Evolutionary conservation across 257 asterid genomes (phyloP), one percentile per base, ranked within the genome.

Genomic region (Orobanche coerulescens): DNA sequence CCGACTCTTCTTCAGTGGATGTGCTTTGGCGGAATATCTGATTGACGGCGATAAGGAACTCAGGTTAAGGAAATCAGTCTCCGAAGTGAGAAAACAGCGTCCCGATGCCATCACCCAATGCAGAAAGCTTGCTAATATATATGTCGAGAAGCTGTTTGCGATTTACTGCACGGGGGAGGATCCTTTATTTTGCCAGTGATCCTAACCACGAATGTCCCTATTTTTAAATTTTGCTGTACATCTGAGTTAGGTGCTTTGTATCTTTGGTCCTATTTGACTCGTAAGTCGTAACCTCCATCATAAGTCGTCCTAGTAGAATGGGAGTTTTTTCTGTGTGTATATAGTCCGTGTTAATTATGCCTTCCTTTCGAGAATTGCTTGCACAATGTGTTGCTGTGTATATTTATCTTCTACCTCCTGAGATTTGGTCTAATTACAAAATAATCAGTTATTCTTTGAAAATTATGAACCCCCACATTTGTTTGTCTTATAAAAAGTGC

Each of bases 1-100:
- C 4, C 43, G 31, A 53, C 10, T 54, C 36, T 54, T 50, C 14
- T 59, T 40, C 68, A 78, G 83, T 12, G 73, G 64, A 5, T n/a
- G 30, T 16, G 58, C 54, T 53, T 64, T 78, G 73, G 79, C 71
- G 1, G 54, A 74, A 67, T 78, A 78, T 64, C 59, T 78, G 56
- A 54, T 64, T 5, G 70, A 59, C 23, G 77, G 77, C 7, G 75
- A 70, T 67, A 48, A 36, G 6, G 58, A 60, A 37, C 48, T 57
- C 15, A 67, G 47, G 51, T 62, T 67, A 37, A 71, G 56, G 53
- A 77, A 73, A 73, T 62, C 72, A 0, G 77, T 60, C 22, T 18
- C 23, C 2, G 82, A 77, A 59, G 77, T 77, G 30, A 43, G 47
- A 52, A 15, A 15, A 33, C 22, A 56, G 8, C 56, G 56, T 19